Evolutionary conservation across 108 stramenopile species (phyloP).

Genomic region (Halocafeteria seosinensis): DNA sequence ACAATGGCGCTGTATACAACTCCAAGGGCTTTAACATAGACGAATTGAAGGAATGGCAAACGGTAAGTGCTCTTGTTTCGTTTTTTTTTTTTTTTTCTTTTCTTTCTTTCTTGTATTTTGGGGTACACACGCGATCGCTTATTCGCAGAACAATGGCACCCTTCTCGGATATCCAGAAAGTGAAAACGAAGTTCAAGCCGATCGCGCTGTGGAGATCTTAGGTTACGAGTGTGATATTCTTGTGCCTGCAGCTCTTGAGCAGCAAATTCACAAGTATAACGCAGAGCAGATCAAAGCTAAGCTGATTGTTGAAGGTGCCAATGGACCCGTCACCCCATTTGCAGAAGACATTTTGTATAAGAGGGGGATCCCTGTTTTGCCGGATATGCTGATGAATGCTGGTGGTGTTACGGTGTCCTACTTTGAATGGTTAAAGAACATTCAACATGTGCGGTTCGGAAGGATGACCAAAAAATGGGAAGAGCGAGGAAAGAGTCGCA

Average conservation of each 20-base stretch:
- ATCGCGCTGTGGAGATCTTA: slow-evolving; percentile 1
- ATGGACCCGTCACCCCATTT: slow-evolving; percentile 15
- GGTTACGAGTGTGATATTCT: slow-evolving; percentile 13
- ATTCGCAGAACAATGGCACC: no score
- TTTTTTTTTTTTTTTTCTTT: background rate
- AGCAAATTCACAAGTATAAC: slow-evolving; percentile 8
- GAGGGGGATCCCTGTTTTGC: slow-evolving; percentile 1
- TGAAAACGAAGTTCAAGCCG: background rate
- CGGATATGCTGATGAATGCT: slow-evolving; percentile 14
- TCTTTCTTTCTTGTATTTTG: background rate
- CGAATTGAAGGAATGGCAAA: slow-evolving; percentile 4
- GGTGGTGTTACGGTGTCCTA: slow-evolving; percentile 18
- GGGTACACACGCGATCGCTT: no score
- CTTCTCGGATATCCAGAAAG: no score
- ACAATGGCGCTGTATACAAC: slow-evolving; percentile 13
- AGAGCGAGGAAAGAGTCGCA: slow-evolving; percentile 4
- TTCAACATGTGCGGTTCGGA: slow-evolving; percentile 15
- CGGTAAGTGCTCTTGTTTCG: background rate
- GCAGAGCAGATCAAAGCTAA: slow-evolving; percentile 10
- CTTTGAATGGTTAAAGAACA: slow-evolving; percentile 19
- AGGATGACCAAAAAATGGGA: slow-evolving; percentile 14
- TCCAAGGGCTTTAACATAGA: slow-evolving; percentile 3
- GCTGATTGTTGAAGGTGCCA: slow-evolving; percentile 13
- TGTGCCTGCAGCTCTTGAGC: slow-evolving; percentile 13
- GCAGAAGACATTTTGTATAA: slow-evolving; percentile 11